phyloP scores from a whole-genome alignment of 306 rosid species.

The Ziziphus jujuba region DNA sequence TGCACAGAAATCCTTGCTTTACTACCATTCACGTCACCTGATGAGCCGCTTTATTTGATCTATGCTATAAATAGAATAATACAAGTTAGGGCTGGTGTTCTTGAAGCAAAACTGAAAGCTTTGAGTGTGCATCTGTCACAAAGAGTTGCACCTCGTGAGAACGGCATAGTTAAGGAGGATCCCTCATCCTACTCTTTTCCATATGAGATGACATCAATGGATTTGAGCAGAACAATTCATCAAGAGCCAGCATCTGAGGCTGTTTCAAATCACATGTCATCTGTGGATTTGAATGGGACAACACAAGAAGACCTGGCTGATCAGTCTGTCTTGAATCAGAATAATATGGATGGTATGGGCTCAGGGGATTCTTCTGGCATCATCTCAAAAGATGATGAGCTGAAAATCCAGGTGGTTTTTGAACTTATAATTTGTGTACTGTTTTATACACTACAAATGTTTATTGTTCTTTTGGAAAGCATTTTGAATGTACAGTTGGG shows the following conservation, averaged over 20 bases:
- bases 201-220: constrained; percentile 39
- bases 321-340: constrained; percentile 37
- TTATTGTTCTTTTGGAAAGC: not conserved
- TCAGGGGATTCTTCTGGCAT: constrained; percentile 40
- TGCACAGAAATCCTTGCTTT: constrained; percentile 91
- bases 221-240: constrained; percentile 52
- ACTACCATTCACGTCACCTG: constrained; percentile 79
- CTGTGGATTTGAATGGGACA: constrained; percentile 72
- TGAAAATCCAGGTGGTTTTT: constrained; percentile 72
- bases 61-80: constrained; percentile 83
- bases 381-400: constrained; percentile 63
- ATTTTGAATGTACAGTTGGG: not conserved
- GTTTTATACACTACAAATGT: not conserved
- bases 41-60: constrained; percentile 92
- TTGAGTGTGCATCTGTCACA: constrained; percentile 60
- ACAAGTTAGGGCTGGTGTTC: constrained; percentile 86
- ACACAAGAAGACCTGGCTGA: constrained; percentile 47
- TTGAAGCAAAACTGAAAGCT: constrained; percentile 87
- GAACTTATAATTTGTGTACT: not conserved
- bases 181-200: constrained; percentile 29
- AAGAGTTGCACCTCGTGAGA: constrained; percentile 48
- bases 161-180: constrained; percentile 51
- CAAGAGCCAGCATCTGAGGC: constrained; percentile 38
- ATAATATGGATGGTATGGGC: constrained; percentile 29
- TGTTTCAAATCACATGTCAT: constrained; percentile 31